Conservation (phyloP, 306 rosid species). For the Erythrophleum fordii region DNA sequence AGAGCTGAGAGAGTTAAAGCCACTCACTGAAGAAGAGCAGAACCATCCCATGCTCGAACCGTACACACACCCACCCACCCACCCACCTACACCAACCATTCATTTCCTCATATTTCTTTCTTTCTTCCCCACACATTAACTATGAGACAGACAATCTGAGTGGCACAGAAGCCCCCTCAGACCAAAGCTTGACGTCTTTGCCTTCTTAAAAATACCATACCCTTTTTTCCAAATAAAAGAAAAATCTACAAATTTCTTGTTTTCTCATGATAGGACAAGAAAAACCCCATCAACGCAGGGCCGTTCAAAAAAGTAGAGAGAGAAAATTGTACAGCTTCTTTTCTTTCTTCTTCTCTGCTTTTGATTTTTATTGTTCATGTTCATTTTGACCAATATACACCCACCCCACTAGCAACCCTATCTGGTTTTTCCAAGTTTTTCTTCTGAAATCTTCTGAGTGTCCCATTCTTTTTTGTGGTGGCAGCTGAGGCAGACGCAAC, state of each 20-base stretch:
- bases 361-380: slow-evolving; percentile 14
- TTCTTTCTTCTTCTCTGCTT: background rate
- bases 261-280: slow-evolving; percentile 34
- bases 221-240: background rate
- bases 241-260: background rate
- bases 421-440: background rate
- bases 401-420: slow-evolving; percentile 8
- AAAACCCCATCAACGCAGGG: slow-evolving; percentile 21
- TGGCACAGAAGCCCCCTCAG: slow-evolving; percentile 2
- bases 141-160: slow-evolving; percentile 34
- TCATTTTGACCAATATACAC: slow-evolving; percentile 34
- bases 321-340: slow-evolving; percentile 11
- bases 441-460: background rate
- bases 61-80: slow-evolving; percentile 35
- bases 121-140: slow-evolving; percentile 44
- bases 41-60: slow-evolving; percentile 11
- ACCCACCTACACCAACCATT: slow-evolving; percentile 32
- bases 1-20: slow-evolving; percentile 11
- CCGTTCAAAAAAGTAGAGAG: slow-evolving; percentile 7
- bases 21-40: slow-evolving; percentile 1
- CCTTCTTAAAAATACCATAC: background rate
- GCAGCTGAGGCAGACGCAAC: slow-evolving; percentile 30
- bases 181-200: slow-evolving; percentile 6
- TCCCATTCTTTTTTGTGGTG: slow-evolving; percentile 27
- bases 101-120: slow-evolving; percentile 32